Base-by-base conservation (phyloP, 148 eudicot species). In the Chenopodium berlandieri region DNA sequence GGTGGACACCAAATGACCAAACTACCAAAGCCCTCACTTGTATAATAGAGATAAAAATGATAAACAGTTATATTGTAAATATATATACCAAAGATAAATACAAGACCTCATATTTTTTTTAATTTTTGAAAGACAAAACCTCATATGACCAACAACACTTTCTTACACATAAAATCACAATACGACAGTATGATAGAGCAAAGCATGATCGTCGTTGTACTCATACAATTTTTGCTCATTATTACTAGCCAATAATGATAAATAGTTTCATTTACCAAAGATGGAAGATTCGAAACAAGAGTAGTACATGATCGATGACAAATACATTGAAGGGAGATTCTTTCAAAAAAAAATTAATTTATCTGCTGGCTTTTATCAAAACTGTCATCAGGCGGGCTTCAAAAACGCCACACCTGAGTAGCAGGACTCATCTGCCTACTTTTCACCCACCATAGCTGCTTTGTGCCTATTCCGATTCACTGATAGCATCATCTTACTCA, bases 401-500 rank as follows among this genome's bases (percentile, higher is more conserved):
- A 44, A 65, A 30, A 31, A 19, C 37, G 2, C 48, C 30, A 0
- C 19, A 32, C 75, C 58, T 69, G 2, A 34, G 67, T 50, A 30
- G 75, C 75, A 69, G 44, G 17, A 13, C 46, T 73, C 71, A 37
- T 70, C 32, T 54, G 60, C 46, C 56, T n/a, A 46, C 16, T 1
- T n/a, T n/a, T 34, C 65, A 20, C 40, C 80, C 58, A 62, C 44
- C 4, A 22, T 11, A 62, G 76, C 81, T 63, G 46, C 32, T 27
- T 10, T 20, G 30, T 52, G 75, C 71, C 74, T 77, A 34, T 27
- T 52, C 25, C 8, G 68, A 64, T 64, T 84, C 81, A 50, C 73
- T 58, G 27, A 22, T 22, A 30, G 68, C 9, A 23, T 65, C 71
- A 63, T 14, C 11, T 52, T 85, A 85, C 74, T 92, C 86, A 9